These are phyloP conservation scores for Pyronema omphalodes DNA, from an alignment of 495 filamentous ascomycete genomes.

Conservation along the genomic window DNA sequence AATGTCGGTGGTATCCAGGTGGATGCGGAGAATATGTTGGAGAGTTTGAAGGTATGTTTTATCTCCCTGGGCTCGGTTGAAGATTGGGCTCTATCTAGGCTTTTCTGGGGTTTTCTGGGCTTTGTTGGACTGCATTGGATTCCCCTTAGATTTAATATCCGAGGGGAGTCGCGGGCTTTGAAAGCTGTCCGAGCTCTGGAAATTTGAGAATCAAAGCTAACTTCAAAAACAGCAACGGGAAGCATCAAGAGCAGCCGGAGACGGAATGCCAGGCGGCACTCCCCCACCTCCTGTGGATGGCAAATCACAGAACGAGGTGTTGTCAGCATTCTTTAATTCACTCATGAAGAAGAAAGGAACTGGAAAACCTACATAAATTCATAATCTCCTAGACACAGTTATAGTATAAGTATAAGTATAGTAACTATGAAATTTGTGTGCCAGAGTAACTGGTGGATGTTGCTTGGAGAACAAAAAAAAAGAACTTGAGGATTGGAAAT, in stretches of 20 bases:
- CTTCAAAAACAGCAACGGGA: constrained; percentile 33
- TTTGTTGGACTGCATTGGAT: constrained; percentile 1
- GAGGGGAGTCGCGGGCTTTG: no score
- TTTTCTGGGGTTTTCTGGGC: constrained; percentile 1
- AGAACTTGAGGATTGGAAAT: no score
- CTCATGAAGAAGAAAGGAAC: constrained; percentile 38
- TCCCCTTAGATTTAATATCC: constrained; percentile 10
- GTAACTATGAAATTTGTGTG: no score
- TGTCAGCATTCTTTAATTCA: constrained; percentile 49
- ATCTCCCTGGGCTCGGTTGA: no score
- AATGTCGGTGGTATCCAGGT: constrained; percentile 96
- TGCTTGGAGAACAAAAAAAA: no score
- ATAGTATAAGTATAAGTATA: no score
- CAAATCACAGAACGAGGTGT: constrained; percentile 46
- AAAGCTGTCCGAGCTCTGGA: no score
- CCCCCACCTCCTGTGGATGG: constrained; percentile 30
- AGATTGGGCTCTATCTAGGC: not conserved
- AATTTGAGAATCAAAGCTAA: no score
- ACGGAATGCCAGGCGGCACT: not conserved
- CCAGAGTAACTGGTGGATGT: no score
- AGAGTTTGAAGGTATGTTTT: constrained; percentile 55
- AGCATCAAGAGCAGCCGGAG: constrained; percentile 33
- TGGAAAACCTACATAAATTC: constrained; percentile 6
- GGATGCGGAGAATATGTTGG: constrained; percentile 87
- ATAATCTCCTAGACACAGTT: no score